A percentile compares a stretch with the other conserved stretches of the same genome.
phyloP scores from a whole-genome alignment of 352 stramenopile genomes.

The Phytophthora sp. region DNA sequence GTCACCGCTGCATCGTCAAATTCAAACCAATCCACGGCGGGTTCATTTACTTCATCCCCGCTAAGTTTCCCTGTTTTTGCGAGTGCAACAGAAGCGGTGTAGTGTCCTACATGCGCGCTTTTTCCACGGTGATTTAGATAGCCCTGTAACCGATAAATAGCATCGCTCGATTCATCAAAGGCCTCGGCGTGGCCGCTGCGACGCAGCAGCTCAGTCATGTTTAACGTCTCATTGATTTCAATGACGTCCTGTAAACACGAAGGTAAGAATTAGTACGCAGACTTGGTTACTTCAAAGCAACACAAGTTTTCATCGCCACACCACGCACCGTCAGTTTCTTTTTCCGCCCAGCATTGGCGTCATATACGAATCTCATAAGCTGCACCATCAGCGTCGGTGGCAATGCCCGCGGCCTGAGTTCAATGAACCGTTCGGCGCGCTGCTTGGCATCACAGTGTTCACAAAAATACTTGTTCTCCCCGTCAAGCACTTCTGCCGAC shows the following conservation, averaged over 20 bases:
- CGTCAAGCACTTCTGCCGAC: constrained; percentile 74
- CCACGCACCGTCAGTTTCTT: constrained; percentile 84
- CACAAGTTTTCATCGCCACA: neutral
- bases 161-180: constrained; percentile 46
- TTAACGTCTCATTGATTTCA: constrained; percentile 77
- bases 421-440: constrained; percentile 73
- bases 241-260: constrained; percentile 72
- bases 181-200: constrained; percentile 47
- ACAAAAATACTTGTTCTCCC: constrained; percentile 91
- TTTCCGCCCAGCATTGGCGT: constrained; percentile 69
- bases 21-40: constrained; percentile 68
- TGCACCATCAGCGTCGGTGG: constrained; percentile 82
- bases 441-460: constrained; percentile 79
- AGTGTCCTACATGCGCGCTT: constrained; percentile 84
- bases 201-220: constrained; percentile 74
- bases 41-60: constrained; percentile 7
- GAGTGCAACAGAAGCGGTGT: constrained; percentile 83
- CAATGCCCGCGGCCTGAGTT: constrained; percentile 59
- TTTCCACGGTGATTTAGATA: constrained; percentile 87
- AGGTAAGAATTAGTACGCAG: neutral
- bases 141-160: constrained; percentile 71
- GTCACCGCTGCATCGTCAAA: constrained; percentile 86
- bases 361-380: constrained; percentile 89
- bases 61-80: constrained; percentile 26
- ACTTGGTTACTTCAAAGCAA: no score